These are phyloP conservation scores for Colletotrichum higginsianum DNA, from an alignment of 2,329 filamentous ascomycete genomes.

Conservation along the genomic window DNA sequence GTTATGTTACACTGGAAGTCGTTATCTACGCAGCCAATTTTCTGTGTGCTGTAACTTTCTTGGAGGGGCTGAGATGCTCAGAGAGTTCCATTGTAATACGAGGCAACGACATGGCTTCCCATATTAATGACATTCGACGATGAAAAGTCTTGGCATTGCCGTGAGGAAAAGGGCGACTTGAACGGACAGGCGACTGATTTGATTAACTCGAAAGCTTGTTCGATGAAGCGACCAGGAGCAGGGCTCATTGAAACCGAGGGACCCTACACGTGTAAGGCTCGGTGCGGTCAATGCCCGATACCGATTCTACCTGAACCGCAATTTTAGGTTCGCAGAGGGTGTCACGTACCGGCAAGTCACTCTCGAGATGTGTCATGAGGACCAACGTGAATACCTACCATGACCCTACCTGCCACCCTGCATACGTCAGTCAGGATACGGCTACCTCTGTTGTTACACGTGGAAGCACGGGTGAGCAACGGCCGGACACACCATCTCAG, in stretches of 20 bases:
- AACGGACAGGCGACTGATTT: slow-evolving; percentile 29
- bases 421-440: slow-evolving; percentile 39
- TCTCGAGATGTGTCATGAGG: slow-evolving; percentile 38
- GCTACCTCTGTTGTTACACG: slow-evolving; percentile 29
- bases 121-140: not conserved
- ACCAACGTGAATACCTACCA: slow-evolving; percentile 3
- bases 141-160: slow-evolving; percentile 15
- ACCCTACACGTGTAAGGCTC: slow-evolving; percentile 15
- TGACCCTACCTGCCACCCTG: slow-evolving; percentile 22
- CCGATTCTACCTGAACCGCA: slow-evolving; percentile 28
- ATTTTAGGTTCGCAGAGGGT: slow-evolving; percentile 39
- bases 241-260: slow-evolving; percentile 26
- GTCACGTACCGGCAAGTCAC: slow-evolving; percentile 31
- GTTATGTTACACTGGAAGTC: too few species aligned
- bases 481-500: slow-evolving; percentile 25
- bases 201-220: slow-evolving; percentile 40
- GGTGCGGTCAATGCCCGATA: slow-evolving; percentile 30
- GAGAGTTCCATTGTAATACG: not conserved
- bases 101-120: not conserved
- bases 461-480: slow-evolving; percentile 38
- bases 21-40: not conserved
- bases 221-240: slow-evolving; percentile 20
- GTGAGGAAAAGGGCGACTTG: slow-evolving; percentile 11
- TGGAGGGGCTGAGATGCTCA: not conserved
- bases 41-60: not conserved